phyloP scores from a whole-genome alignment of 352 stramenopile species.

The Phytophthora litchii region DNA sequence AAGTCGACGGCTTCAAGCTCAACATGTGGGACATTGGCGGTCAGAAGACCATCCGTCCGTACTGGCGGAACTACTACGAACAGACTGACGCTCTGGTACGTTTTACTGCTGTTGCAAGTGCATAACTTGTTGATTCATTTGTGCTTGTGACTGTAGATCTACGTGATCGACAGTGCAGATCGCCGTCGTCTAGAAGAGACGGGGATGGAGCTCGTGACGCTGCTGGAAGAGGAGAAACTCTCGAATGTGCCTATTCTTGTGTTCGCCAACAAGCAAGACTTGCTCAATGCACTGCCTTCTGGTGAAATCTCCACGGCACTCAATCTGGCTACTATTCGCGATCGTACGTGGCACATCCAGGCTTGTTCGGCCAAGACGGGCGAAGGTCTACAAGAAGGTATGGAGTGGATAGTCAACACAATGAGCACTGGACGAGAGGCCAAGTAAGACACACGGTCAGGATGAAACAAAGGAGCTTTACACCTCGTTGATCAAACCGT shows the following conservation, averaged over 20 bases:
- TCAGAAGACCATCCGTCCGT: slow-evolving; percentile 98
- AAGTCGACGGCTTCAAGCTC: slow-evolving; percentile 96
- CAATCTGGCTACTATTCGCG: slow-evolving; percentile 88
- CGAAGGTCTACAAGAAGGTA: slow-evolving; percentile 89
- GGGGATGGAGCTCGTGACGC: slow-evolving; percentile 91
- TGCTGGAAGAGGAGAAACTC: slow-evolving; percentile 96
- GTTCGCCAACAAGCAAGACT: slow-evolving; percentile 97
- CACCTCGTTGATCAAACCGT: slow-evolving; percentile 2
- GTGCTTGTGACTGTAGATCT: slow-evolving; percentile 67
- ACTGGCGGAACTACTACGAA: slow-evolving; percentile 99
- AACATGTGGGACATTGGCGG: slow-evolving; percentile 99
- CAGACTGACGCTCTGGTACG: slow-evolving; percentile 92
- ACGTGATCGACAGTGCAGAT: slow-evolving; percentile 96
- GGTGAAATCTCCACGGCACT: slow-evolving; percentile 92
- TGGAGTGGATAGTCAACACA: slow-evolving; percentile 89
- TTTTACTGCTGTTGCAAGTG: not conserved
- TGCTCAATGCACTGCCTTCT: slow-evolving; percentile 91
- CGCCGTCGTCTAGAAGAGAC: slow-evolving; percentile 92
- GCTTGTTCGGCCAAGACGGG: slow-evolving; percentile 90
- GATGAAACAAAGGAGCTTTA: not conserved
- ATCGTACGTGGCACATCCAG: slow-evolving; percentile 92
- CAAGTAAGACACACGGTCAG: slow-evolving; percentile 49
- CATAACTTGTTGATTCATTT: slow-evolving; percentile 6
- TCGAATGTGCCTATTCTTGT: slow-evolving; percentile 92
- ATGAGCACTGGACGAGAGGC: slow-evolving; percentile 74